Conservation (phyloP, 192 early-diverging fungal species). For the Podochytrium sp. region DNA sequence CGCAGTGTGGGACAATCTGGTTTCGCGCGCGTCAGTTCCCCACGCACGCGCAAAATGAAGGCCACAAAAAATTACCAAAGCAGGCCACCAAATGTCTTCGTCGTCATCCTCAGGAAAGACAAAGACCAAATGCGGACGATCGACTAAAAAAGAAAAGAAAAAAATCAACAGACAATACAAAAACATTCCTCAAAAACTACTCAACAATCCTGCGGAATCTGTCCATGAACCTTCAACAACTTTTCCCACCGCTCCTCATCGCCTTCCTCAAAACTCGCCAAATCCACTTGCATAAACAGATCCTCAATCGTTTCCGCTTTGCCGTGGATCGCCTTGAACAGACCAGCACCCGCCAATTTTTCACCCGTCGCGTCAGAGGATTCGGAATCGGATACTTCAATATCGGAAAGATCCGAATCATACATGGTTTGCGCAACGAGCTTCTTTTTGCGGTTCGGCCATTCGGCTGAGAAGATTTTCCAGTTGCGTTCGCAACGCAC, state of each 20-base stretch:
- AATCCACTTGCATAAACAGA: slow-evolving; percentile 9
- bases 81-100: slow-evolving; percentile 46
- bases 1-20: slow-evolving; percentile 34
- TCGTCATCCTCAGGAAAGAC: slow-evolving; percentile 39
- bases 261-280: background rate
- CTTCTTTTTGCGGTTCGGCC: slow-evolving; percentile 47
- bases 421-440: slow-evolving; percentile 1
- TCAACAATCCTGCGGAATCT: slow-evolving; percentile 8
- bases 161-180: background rate
- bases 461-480: slow-evolving; percentile 44
- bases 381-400: slow-evolving; percentile 28
- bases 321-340: background rate
- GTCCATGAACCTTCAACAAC: slow-evolving; percentile 20
- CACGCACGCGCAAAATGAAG: background rate
- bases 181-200: background rate
- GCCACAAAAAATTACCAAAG: slow-evolving; percentile 31
- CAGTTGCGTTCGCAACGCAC: slow-evolving; percentile 44
- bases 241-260: slow-evolving; percentile 27
- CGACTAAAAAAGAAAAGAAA: background rate
- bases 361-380: too few relatives aligned
- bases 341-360: too few relatives aligned
- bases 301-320: slow-evolving; percentile 20
- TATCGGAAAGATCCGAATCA: slow-evolving; percentile 20
- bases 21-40: background rate
- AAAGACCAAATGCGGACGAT: slow-evolving; percentile 32